These are phyloP conservation scores for Lactarius deliciosus DNA, from an alignment of 768 basidiomycete species.

Conservation along the genomic window DNA sequence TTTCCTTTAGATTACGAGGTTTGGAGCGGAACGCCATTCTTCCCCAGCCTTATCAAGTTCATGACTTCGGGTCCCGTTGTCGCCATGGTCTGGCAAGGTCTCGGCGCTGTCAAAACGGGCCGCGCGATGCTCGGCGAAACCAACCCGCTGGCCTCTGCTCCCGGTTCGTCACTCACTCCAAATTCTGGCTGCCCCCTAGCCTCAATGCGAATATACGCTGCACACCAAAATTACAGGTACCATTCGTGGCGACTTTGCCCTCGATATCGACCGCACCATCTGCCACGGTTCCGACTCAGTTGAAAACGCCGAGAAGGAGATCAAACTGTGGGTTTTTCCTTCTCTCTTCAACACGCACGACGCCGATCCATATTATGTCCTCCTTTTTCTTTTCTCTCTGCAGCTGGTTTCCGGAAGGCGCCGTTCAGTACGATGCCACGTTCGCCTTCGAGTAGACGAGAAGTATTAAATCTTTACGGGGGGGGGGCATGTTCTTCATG, in stretches of 20 bases:
- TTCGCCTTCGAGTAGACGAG: constrained; percentile 62
- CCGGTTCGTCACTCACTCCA: constrained; percentile 54
- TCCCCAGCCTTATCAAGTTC: constrained; percentile 94
- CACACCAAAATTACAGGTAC: constrained; percentile 52
- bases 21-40: constrained; percentile 92
- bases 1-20: constrained; percentile 83
- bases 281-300: constrained; percentile 90
- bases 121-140: constrained; percentile 95
- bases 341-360: neutral
- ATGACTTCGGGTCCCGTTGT: constrained; percentile 96
- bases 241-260: constrained; percentile 93
- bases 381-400: constrained; percentile 1
- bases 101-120: constrained; percentile 92
- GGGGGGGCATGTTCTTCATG: constrained; percentile 2
- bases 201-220: neutral
- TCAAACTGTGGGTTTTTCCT: constrained; percentile 63
- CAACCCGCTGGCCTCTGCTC: constrained; percentile 87
- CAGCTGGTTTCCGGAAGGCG: constrained; percentile 92
- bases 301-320: constrained; percentile 92
- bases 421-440: constrained; percentile 65
- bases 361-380: constrained; percentile 27
- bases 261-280: constrained; percentile 94
- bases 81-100: constrained; percentile 94
- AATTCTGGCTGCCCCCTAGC: too few species aligned
- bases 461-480: neutral